These are phyloP conservation scores for Phanerochaete carnosa DNA, from an alignment of 768 basidiomycete species.

Conservation along the genomic window DNA sequence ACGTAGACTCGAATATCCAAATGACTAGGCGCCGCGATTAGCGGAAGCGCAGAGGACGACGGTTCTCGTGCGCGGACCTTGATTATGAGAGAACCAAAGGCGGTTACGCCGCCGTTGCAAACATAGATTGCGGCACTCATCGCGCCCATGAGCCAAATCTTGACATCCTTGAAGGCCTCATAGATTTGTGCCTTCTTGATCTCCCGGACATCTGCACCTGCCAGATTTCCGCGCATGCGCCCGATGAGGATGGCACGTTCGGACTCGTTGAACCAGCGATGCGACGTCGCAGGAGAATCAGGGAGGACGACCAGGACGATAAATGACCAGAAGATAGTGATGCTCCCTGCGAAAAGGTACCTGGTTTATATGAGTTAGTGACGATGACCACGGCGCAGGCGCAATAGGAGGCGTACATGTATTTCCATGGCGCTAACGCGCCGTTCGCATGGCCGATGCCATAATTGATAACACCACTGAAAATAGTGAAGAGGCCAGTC, in stretches of 20 bases:
- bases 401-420: constrained; percentile 1
- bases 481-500: constrained; percentile 9
- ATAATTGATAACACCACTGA: constrained; percentile 11
- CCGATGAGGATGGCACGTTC: constrained; percentile 8
- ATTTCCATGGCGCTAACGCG: constrained; percentile 7
- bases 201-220: constrained; percentile 2
- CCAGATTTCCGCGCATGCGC: constrained; percentile 6
- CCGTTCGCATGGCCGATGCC: constrained; percentile 10
- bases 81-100: constrained; percentile 11
- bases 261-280: constrained; percentile 10
- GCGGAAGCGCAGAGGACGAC: neutral
- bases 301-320: constrained; percentile 5
- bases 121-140: constrained; percentile 9
- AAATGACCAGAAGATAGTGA: constrained; percentile 8
- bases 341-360: constrained; percentile 10
- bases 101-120: constrained; percentile 10
- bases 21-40: neutral
- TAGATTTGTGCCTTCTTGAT: constrained; percentile 3
- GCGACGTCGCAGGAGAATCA: constrained; percentile 8
- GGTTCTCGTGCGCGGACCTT: neutral
- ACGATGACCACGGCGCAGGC: neutral
- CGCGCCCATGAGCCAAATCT: constrained; percentile 9
- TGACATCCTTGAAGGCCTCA: constrained; percentile 5
- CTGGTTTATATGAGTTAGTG: neutral
- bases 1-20: constrained; percentile 7